Evolutionary conservation across 163 green algal species (phyloP).

Genomic region (Scenedesmus sp.): DNA sequence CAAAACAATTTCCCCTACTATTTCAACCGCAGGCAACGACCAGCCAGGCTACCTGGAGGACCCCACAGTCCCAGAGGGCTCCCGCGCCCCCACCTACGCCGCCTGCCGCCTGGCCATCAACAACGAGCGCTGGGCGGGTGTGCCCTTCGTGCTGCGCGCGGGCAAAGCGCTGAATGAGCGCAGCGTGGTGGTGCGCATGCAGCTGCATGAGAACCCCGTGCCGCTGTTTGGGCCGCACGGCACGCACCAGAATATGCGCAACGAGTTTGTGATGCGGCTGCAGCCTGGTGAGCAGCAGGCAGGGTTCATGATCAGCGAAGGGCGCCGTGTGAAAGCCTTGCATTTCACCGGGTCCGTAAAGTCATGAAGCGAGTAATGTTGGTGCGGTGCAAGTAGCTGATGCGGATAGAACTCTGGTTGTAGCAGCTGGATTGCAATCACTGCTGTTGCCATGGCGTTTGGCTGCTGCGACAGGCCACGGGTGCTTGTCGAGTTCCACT

Average conservation of each 20-base stretch:
- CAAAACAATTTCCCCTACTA: too few relatives aligned
- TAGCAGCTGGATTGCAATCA: too few relatives aligned
- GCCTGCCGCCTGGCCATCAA: conserved; percentile 84
- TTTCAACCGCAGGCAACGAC: conserved; percentile 49
- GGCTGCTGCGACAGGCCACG: too few relatives aligned
- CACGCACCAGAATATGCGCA: conserved; percentile 57
- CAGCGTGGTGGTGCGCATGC: conserved; percentile 91
- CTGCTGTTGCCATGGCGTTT: too few relatives aligned
- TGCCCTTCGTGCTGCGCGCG: conserved; percentile 98
- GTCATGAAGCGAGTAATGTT: too few relatives aligned
- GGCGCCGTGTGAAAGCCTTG: background rate
- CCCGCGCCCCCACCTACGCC: conserved; percentile 78
- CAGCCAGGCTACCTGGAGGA: conserved; percentile 93
- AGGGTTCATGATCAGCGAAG: too few relatives aligned
- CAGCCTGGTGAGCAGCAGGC: conserved; percentile 55
- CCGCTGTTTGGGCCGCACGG: conserved; percentile 44
- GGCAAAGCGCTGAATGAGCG: conserved; percentile 96
- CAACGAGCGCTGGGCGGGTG: conserved; percentile 96
- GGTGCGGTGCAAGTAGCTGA: too few relatives aligned
- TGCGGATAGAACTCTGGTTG: too few relatives aligned
- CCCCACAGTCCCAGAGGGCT: conserved; percentile 84
- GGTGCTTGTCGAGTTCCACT: too few relatives aligned
- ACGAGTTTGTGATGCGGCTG: conserved; percentile 86
- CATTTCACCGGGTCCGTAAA: background rate
- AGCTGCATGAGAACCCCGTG: conserved; percentile 76